Conservation (phyloP, 108 stramenopile genomes). For the Cafeteria roenbergensis region DNA sequence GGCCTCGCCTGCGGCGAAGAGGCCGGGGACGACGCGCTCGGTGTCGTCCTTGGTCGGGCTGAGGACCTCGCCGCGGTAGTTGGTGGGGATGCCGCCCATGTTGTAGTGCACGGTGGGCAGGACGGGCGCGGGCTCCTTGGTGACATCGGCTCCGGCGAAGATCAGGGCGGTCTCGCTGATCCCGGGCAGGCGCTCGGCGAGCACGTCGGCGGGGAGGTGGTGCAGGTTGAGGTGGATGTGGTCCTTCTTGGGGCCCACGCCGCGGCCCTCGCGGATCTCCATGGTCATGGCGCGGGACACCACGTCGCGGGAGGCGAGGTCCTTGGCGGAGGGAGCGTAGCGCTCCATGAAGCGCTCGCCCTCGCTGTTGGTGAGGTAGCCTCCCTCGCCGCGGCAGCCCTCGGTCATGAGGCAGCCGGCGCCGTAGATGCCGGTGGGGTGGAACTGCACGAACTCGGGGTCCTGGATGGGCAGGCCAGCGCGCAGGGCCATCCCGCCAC, state of each 20-base stretch:
- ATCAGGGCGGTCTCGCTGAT: slow-evolving; percentile 95
- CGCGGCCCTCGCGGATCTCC: slow-evolving; percentile 96
- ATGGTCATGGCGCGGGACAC: slow-evolving; percentile 97
- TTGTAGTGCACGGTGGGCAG: slow-evolving; percentile 88
- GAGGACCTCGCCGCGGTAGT: slow-evolving; percentile 84
- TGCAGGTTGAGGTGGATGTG: slow-evolving; percentile 90
- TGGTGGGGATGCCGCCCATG: slow-evolving; percentile 93
- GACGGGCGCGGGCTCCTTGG: slow-evolving; percentile 97
- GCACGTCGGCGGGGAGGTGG: slow-evolving; percentile 85
- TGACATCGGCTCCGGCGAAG: slow-evolving; percentile 98
- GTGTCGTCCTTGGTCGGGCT: slow-evolving; percentile 62
- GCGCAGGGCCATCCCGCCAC: slow-evolving; percentile 87
- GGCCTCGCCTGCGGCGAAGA: slow-evolving; percentile 94
- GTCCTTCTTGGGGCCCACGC: slow-evolving; percentile 90
- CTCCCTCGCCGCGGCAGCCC: slow-evolving; percentile 97
- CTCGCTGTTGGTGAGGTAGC: slow-evolving; percentile 81
- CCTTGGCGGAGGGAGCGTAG: slow-evolving; percentile 96
- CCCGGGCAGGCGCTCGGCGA: slow-evolving; percentile 89
- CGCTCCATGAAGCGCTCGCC: slow-evolving; percentile 99
- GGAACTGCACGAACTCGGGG: slow-evolving; percentile 98
- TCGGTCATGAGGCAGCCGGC: slow-evolving; percentile 99
- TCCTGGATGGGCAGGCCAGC: slow-evolving; percentile 77
- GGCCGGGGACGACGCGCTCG: slow-evolving; percentile 79
- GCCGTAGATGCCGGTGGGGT: slow-evolving; percentile 98
- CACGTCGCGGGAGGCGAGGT: slow-evolving; percentile 90